phyloP scores from a whole-genome alignment of 2,329 filamentous ascomycete species.

The Aspergillus novoparasiticus region DNA sequence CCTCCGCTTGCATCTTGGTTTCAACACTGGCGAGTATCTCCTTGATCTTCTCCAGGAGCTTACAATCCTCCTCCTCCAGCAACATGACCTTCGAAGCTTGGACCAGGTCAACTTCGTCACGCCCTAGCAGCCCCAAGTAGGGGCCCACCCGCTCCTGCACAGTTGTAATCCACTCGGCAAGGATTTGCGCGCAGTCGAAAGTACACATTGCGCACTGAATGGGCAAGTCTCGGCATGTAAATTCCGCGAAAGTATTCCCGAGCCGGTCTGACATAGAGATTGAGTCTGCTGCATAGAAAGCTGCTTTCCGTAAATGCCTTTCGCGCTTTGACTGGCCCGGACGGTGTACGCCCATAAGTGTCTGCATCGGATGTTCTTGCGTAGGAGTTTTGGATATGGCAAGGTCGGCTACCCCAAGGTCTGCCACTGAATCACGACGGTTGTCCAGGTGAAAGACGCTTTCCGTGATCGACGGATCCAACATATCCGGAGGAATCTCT shows the following conservation, averaged over 20 bases:
- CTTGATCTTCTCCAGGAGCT: slow-evolving; percentile 78
- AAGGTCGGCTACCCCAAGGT: slow-evolving; percentile 40
- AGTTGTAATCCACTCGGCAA: slow-evolving; percentile 91
- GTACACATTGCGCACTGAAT: slow-evolving; percentile 89
- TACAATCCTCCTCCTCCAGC: slow-evolving; percentile 87
- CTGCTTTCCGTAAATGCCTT: slow-evolving; percentile 87
- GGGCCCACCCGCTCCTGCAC: slow-evolving; percentile 92
- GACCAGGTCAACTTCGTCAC: slow-evolving; percentile 74
- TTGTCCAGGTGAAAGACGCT: slow-evolving; percentile 19
- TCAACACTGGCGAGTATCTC: slow-evolving; percentile 77
- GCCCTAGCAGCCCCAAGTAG: slow-evolving; percentile 83
- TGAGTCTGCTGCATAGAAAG: slow-evolving; percentile 90
- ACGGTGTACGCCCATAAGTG: slow-evolving; percentile 35
- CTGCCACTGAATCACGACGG: slow-evolving; percentile 39
- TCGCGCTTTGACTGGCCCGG: slow-evolving; percentile 68
- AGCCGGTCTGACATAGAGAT: slow-evolving; percentile 85
- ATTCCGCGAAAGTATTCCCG: slow-evolving; percentile 81
- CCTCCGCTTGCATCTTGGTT: slow-evolving; percentile 70
- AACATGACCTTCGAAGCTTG: slow-evolving; percentile 87
- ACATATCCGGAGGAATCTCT: slow-evolving; percentile 31
- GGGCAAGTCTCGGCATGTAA: slow-evolving; percentile 80
- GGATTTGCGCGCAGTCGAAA: slow-evolving; percentile 90
- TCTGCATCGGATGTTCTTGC: slow-evolving; percentile 35
- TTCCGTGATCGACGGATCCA: slow-evolving; percentile 32
- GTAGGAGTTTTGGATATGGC: slow-evolving; percentile 39